Conservation (phyloP, 768 basidiomycete genomes). For the Pisolithus sp. region DNA sequence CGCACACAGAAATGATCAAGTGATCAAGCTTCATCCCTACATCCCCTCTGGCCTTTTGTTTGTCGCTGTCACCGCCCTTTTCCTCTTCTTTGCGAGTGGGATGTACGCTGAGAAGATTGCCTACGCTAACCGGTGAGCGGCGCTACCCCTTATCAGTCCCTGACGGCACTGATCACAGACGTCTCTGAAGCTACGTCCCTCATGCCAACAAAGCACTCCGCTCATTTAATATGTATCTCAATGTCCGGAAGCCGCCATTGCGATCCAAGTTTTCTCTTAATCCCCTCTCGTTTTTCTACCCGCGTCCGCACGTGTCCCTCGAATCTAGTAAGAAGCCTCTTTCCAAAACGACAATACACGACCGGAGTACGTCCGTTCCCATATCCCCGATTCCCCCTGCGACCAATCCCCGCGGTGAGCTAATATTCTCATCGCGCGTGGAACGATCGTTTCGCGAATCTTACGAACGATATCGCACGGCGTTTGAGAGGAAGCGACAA, state of each 20-base stretch:
- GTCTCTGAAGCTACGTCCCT: constrained; percentile 74
- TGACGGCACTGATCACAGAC: constrained; percentile 10
- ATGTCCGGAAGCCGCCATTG: constrained; percentile 77
- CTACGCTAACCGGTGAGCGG: constrained; percentile 86
- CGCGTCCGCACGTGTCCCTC: constrained; percentile 22
- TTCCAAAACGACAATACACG: constrained; percentile 28
- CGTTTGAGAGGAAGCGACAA: constrained; percentile 75
- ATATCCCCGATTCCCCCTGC: constrained; percentile 76
- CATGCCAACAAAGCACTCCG: constrained; percentile 90
- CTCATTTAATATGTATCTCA: constrained; percentile 94
- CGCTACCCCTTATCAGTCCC: constrained; percentile 7
- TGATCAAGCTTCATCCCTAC: constrained; percentile 61
- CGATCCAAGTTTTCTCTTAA: constrained; percentile 47
- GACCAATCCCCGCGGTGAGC: constrained; percentile 87
- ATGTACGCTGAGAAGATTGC: constrained; percentile 95
- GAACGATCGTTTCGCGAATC: constrained; percentile 77
- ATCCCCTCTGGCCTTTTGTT: constrained; percentile 75
- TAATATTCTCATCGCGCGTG: constrained; percentile 91
- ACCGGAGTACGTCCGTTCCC: constrained; percentile 42
- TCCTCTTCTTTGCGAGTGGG: constrained; percentile 93
- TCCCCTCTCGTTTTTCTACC: constrained; percentile 34
- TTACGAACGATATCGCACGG: constrained; percentile 86
- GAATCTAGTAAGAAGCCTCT: constrained; percentile 17
- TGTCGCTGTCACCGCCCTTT: constrained; percentile 83
- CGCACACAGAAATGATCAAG: constrained; percentile 32